Evolutionary conservation across 306 rosid species (phyloP).

Genomic region (Carpinus viminea): DNA sequence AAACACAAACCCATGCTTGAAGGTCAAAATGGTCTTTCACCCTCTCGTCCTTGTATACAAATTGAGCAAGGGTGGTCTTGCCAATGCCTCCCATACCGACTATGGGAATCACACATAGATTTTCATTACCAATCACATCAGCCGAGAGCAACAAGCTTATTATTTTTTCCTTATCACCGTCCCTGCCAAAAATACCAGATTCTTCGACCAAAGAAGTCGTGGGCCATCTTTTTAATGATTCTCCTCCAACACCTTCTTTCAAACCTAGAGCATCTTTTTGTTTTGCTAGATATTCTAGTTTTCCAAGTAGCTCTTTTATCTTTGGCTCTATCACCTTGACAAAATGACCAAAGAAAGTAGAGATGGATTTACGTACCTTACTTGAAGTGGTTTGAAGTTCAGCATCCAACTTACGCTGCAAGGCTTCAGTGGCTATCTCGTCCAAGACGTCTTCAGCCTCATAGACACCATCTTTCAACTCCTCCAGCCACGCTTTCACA

Average conservation of each 20-base stretch:
- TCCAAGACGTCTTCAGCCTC: slow-evolving; percentile 8
- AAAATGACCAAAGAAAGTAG: no score
- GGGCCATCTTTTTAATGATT: no score
- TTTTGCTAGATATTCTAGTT: neutral
- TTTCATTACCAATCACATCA: neutral
- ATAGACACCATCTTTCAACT: neutral
- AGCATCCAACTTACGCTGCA: neutral
- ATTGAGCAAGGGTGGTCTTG: no score
- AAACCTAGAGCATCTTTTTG: neutral
- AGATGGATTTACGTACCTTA: no score
- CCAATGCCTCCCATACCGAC: no score
- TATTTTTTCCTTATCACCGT: neutral
- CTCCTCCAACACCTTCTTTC: neutral
- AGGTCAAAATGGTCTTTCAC: no score
- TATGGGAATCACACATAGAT: no score
- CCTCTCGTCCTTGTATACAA: no score
- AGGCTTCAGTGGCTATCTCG: neutral
- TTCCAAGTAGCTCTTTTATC: neutral
- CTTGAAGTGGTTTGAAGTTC: neutral
- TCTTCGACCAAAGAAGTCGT: no score
- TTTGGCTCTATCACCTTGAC: no score
- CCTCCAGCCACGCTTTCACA: neutral
- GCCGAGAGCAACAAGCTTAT: neutral
- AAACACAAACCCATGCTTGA: no score
- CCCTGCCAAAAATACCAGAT: slow-evolving; percentile 3